Percentiles rank a stretch among this genome's conserved stretches.
Evolutionary conservation across 2,329 filamentous ascomycete species (phyloP).

Genomic region (Talaromyces sp.): DNA sequence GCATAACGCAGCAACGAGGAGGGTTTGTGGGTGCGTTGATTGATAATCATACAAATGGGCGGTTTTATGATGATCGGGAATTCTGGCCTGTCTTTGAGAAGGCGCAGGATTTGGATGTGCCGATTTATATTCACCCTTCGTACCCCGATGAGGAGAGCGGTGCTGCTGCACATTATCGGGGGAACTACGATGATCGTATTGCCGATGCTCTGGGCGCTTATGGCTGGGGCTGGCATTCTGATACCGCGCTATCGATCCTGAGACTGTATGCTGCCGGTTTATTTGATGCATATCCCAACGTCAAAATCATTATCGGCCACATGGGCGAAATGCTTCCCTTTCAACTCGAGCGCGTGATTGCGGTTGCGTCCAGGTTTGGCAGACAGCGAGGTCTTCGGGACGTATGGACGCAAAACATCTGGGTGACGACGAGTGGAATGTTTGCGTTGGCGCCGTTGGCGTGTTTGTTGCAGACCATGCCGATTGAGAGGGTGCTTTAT

Average conservation of each 20-base stretch:
- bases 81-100: conserved; percentile 48
- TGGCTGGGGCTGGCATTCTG: conserved; percentile 40
- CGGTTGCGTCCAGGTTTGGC: conserved; percentile 30
- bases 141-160: conserved; percentile 36
- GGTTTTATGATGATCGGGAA: conserved; percentile 46
- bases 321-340: conserved; percentile 57
- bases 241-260: conserved; percentile 39
- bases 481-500: conserved; percentile 54
- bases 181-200: conserved; percentile 34
- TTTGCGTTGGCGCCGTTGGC: conserved; percentile 52
- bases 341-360: conserved; percentile 47
- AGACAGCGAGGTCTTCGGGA: conserved; percentile 39
- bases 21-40: conserved; percentile 52
- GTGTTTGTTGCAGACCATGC: conserved; percentile 34
- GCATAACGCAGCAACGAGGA: conserved; percentile 42
- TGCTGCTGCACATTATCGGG: conserved; percentile 40
- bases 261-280: conserved; percentile 53
- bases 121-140: conserved; percentile 54
- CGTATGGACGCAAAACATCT: conserved; percentile 58
- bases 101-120: conserved; percentile 49
- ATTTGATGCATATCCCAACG: conserved; percentile 54
- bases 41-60: conserved; percentile 41
- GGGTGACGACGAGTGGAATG: conserved; percentile 58
- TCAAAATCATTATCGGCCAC: conserved; percentile 58
- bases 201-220: conserved; percentile 25